Conservation (phyloP, 495 filamentous ascomycete genomes). For the Penicillium parvum region DNA sequence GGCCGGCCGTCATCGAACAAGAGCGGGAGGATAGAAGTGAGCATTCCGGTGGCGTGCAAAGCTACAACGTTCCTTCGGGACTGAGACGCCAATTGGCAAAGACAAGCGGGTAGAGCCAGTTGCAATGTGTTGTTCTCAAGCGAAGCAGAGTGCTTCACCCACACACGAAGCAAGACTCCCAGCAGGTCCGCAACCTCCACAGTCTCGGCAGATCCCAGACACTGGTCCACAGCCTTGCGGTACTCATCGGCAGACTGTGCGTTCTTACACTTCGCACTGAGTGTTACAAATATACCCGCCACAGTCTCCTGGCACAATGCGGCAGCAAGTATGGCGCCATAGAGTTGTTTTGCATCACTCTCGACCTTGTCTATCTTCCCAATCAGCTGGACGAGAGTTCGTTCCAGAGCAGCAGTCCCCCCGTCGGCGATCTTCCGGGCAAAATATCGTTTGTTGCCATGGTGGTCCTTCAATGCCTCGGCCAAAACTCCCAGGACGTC, state of each 20-base stretch:
- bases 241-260: constrained; percentile 17
- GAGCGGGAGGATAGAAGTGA: constrained; percentile 66
- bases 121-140: constrained; percentile 25
- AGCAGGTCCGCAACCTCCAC: constrained; percentile 40
- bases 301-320: constrained; percentile 71
- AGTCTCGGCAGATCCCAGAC: constrained; percentile 36
- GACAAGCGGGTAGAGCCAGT: constrained; percentile 37
- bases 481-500: constrained; percentile 66
- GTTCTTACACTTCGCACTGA: constrained; percentile 25
- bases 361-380: constrained; percentile 48
- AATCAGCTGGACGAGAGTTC: constrained; percentile 56
- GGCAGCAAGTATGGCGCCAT: constrained; percentile 80
- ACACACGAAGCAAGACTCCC: constrained; percentile 39
- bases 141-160: constrained; percentile 33
- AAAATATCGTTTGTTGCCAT: constrained; percentile 86
- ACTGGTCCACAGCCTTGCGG: constrained; percentile 31
- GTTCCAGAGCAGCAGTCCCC: constrained; percentile 73
- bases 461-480: constrained; percentile 71
- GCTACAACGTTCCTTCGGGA: constrained; percentile 73
- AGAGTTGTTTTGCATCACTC: constrained; percentile 68
- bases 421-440: constrained; percentile 64
- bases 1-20: constrained; percentile 52
- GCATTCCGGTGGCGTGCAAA: constrained; percentile 70
- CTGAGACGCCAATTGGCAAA: constrained; percentile 42
- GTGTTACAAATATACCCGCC: constrained; percentile 39